These are phyloP conservation scores for Umbelopsis sp. DNA, from an alignment of 371 early-diverging fungal species.

Conservation along the genomic window DNA sequence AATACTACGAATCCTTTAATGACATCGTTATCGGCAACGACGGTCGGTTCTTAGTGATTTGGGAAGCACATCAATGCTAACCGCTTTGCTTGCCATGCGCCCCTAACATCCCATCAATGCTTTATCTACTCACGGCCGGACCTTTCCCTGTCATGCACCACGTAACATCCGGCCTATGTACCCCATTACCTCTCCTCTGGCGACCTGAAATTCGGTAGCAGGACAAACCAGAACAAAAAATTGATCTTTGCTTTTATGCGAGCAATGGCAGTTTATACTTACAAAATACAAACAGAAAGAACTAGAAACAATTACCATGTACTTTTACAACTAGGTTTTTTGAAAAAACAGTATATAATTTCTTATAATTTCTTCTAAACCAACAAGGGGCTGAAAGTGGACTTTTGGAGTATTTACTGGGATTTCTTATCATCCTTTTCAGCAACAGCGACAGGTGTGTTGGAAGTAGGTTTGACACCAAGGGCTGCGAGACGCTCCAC, in stretches of 20 bases:
- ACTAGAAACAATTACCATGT: background rate
- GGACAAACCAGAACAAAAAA: background rate
- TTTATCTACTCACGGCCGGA: no score
- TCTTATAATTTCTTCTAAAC: background rate
- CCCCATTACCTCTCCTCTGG: background rate
- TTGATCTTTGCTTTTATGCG: background rate
- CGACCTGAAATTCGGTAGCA: background rate
- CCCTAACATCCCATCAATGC: no score
- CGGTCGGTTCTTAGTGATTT: no score
- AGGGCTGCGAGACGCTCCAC: constrained; percentile 88
- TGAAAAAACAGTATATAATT: background rate
- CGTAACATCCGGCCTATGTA: background rate
- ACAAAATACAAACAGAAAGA: background rate
- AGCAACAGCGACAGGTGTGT: constrained; percentile 34
- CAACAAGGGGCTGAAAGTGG: background rate
- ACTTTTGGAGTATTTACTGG: background rate
- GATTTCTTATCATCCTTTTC: constrained; percentile 36
- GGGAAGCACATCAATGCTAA: no score
- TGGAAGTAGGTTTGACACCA: constrained; percentile 45
- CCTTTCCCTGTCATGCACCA: no score
- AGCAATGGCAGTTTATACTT: background rate
- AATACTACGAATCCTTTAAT: no score
- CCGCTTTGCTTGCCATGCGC: no score
- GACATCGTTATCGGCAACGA: no score
- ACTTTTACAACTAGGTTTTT: background rate